phyloP scores from a whole-genome alignment of 2,329 filamentous ascomycete species.

The Cladosporium austrohemisphaericum region DNA sequence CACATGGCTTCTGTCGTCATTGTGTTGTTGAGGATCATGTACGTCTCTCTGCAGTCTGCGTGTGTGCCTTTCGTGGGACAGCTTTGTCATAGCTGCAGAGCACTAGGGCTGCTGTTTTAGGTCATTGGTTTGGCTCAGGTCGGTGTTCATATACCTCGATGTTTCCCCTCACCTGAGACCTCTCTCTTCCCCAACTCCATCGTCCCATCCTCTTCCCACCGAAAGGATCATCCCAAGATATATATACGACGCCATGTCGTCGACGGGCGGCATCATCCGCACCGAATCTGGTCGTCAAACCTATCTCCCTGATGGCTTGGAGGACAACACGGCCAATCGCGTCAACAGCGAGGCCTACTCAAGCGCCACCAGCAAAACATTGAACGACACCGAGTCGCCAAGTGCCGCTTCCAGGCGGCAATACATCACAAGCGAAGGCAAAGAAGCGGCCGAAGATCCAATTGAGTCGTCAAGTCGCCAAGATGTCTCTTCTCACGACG shows the following conservation, averaged over 20 bases:
- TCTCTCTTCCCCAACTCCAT: neutral
- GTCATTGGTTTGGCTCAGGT: neutral
- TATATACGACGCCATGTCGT: slow-evolving; percentile 11
- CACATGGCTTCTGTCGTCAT: slow-evolving; percentile 13
- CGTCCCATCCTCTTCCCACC: neutral
- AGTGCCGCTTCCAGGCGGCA: neutral
- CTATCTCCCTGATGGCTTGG: slow-evolving; percentile 19
- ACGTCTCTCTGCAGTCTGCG: too few species aligned
- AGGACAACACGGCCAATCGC: neutral
- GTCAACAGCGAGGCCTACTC: slow-evolving; percentile 9
- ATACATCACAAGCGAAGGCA: slow-evolving; percentile 28
- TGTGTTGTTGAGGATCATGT: slow-evolving; percentile 1
- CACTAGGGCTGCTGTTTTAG: neutral
- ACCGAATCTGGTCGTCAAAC: slow-evolving; percentile 21
- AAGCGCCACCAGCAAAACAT: slow-evolving; percentile 15
- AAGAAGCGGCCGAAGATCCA: slow-evolving; percentile 26
- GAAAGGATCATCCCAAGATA: neutral
- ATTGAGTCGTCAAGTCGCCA: slow-evolving; percentile 5
- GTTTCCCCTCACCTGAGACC: neutral
- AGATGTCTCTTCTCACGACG: slow-evolving; percentile 15
- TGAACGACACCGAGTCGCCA: slow-evolving; percentile 9
- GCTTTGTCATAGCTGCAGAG: slow-evolving; percentile 10
- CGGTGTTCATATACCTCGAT: slow-evolving; percentile 12
- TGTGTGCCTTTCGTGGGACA: neutral
- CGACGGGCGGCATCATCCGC: slow-evolving; percentile 18